phyloP scores from a whole-genome alignment of 2,329 filamentous ascomycete species.

The Fusarium temperatum region DNA sequence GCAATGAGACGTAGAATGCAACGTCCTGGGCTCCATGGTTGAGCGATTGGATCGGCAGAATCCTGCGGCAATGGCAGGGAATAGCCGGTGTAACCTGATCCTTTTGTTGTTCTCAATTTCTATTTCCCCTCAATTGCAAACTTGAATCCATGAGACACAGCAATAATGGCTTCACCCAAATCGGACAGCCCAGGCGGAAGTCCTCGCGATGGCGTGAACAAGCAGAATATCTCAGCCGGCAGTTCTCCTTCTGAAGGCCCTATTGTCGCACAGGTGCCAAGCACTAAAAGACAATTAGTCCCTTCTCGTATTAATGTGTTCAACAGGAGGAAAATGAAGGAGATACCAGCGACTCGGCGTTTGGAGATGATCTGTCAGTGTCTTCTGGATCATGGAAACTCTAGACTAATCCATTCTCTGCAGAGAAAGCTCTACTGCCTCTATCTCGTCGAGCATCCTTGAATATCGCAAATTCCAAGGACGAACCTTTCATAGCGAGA shows the following conservation, averaged over 20 bases:
- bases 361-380: not conserved
- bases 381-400: fast-evolving
- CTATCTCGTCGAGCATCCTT: conserved; percentile 11
- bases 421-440: not conserved
- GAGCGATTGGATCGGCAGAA: not conserved
- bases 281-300: fast-evolving
- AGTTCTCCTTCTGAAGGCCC: not conserved
- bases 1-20: not conserved
- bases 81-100: not conserved
- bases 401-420: fast-evolving
- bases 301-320: not conserved
- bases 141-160: not conserved
- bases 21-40: not conserved
- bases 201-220: not conserved
- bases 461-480: conserved; percentile 7
- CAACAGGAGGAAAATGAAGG: not conserved
- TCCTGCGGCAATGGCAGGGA: not conserved
- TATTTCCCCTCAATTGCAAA: not conserved
- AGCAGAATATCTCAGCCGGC: not conserved
- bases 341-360: not conserved
- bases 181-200: not conserved
- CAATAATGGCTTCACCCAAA: not conserved
- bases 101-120: not conserved
- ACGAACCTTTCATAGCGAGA: conserved; percentile 3
- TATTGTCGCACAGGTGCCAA: not conserved